Percentiles rank a stretch among this genome's conserved stretches.
Conservation (phyloP, 257 asterid genomes). For the Primulina eburnea region DNA sequence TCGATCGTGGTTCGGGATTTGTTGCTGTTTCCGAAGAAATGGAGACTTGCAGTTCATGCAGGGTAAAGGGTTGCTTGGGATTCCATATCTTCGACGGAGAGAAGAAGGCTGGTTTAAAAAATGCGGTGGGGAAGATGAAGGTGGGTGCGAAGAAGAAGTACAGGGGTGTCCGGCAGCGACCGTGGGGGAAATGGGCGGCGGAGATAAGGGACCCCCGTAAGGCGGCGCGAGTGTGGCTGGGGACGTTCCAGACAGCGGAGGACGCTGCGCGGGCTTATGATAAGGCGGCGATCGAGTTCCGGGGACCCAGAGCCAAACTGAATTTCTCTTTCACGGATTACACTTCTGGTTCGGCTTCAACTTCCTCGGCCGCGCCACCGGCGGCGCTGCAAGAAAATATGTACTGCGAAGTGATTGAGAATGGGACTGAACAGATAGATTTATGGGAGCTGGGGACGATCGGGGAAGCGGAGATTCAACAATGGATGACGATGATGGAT, state of each 20-base stretch:
- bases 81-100: conserved; percentile 30
- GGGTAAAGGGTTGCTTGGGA: conserved; percentile 39
- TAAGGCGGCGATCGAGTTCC: conserved; percentile 45
- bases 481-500: conserved; percentile 44
- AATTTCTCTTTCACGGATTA: conserved; percentile 45
- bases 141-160: conserved; percentile 37
- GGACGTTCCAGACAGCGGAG: conserved; percentile 40
- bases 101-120: neutral
- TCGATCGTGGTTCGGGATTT: neutral
- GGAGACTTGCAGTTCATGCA: conserved; percentile 37
- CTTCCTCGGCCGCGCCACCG: neutral
- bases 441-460: conserved; percentile 21
- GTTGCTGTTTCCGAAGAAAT: conserved; percentile 23
- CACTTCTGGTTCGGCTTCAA: neutral
- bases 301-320: conserved; percentile 49
- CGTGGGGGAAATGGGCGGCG: neutral
- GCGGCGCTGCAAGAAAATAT: neutral
- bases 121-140: neutral
- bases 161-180: conserved; percentile 43
- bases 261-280: conserved; percentile 54
- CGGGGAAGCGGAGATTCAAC: conserved; percentile 37
- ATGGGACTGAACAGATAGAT: conserved; percentile 9
- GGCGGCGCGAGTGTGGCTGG: conserved; percentile 54
- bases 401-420: neutral
- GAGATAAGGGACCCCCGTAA: conserved; percentile 32